These are phyloP conservation scores for Aureobasidium sp. DNA, from an alignment of 2,329 filamentous ascomycete genomes.

Conservation along the genomic window DNA sequence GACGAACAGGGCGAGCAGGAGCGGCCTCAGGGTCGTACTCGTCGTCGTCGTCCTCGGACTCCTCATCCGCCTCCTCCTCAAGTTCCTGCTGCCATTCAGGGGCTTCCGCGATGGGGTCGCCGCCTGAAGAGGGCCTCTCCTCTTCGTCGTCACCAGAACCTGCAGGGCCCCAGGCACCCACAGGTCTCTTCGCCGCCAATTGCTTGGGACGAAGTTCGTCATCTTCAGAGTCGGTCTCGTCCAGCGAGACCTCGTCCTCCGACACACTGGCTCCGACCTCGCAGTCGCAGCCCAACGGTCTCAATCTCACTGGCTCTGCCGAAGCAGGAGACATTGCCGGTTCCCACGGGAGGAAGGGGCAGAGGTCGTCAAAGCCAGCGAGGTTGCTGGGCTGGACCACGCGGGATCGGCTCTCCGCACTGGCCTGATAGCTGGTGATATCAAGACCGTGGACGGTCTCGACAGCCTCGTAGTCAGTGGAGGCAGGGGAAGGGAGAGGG, in stretches of 20 bases:
- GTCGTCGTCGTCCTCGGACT: conserved; percentile 5
- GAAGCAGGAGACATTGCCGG: background rate
- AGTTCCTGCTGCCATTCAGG: background rate
- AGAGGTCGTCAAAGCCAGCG: background rate
- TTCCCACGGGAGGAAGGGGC: background rate
- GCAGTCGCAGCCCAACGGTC: background rate
- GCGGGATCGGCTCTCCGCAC: background rate
- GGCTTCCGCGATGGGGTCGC: background rate
- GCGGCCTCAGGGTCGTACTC: background rate
- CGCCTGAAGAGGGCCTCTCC: background rate
- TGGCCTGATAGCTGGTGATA: background rate
- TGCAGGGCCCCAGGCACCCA: background rate
- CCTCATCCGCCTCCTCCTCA: background rate
- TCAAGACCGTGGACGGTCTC: background rate
- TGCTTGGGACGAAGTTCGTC: background rate
- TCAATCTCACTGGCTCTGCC: background rate
- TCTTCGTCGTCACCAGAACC: background rate
- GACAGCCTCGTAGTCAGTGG: background rate
- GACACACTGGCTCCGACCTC: background rate
- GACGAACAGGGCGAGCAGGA: background rate
- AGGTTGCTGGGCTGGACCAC: background rate
- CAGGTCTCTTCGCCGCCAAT: background rate
- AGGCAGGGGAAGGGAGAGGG: background rate
- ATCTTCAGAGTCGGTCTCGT: background rate
- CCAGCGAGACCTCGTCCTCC: background rate